A percentile compares a stretch with the other conserved stretches of the same genome.
These are phyloP conservation scores for Lachancea kluyveri DNA, from an alignment of 805 yeast genomes.

Conservation along the genomic window DNA sequence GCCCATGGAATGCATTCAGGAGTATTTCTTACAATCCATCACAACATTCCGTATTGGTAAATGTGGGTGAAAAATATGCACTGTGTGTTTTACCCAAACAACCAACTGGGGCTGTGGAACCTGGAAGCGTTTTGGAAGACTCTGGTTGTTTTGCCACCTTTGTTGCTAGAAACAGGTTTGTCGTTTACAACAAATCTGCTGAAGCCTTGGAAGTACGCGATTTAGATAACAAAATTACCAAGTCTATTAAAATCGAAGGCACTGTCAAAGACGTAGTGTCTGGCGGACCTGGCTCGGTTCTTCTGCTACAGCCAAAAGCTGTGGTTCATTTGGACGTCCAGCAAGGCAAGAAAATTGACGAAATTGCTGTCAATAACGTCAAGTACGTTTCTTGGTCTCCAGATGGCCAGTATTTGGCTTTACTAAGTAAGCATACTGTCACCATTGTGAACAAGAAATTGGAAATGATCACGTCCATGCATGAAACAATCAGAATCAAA, in stretches of 20 bases:
- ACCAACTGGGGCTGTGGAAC: conserved; percentile 90
- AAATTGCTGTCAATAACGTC: conserved; percentile 64
- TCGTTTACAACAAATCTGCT: conserved; percentile 59
- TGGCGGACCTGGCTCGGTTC: conserved; percentile 79
- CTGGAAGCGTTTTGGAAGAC: conserved; percentile 72
- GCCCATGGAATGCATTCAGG: conserved; percentile 79
- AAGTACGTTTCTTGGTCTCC: conserved; percentile 87
- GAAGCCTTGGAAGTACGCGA: conserved; percentile 79
- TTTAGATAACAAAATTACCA: conserved; percentile 74
- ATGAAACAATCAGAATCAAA: conserved; percentile 94
- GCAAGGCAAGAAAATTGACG: conserved; percentile 74
- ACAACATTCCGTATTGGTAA: conserved; percentile 78
- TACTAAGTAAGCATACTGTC: conserved; percentile 86
- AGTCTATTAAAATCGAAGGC: conserved; percentile 64
- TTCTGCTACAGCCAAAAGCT: conserved; percentile 63
- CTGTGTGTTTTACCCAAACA: conserved; percentile 76
- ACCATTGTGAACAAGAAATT: conserved; percentile 78
- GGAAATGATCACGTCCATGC: conserved; percentile 75
- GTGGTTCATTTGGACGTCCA: conserved; percentile 88
- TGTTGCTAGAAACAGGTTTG: conserved; percentile 92
- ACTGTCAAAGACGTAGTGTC: conserved; percentile 64
- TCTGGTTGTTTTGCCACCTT: conserved; percentile 81
- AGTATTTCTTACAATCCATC: conserved; percentile 87
- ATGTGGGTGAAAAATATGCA: conserved; percentile 67
- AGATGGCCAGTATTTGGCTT: conserved; percentile 82